These are phyloP conservation scores for Dicorynia guianensis DNA, from an alignment of 306 rosid species.

Conservation along the genomic window DNA sequence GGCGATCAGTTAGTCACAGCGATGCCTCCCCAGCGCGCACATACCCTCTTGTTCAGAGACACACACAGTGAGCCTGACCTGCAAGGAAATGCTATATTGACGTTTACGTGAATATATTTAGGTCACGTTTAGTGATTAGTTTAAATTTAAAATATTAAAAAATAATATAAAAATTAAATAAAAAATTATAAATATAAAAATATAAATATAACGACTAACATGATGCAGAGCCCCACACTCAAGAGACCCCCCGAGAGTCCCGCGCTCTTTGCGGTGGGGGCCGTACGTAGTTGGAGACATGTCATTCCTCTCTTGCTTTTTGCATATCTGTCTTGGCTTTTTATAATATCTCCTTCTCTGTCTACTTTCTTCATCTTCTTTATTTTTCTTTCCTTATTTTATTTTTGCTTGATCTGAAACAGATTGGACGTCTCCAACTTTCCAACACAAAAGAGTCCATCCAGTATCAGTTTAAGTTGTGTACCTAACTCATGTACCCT, in stretches of 20 bases:
- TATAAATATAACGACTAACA: no score
- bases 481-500: constrained; percentile 17
- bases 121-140: no score
- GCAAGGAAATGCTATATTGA: no score
- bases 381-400: background rate
- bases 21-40: no score
- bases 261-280: constrained; percentile 57
- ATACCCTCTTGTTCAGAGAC: background rate
- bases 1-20: background rate
- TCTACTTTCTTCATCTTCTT: background rate
- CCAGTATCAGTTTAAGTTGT: constrained; percentile 4
- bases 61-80: background rate
- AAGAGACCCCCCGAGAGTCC: constrained; percentile 61
- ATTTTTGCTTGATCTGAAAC: background rate
- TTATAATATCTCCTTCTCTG: no score
- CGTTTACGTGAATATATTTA: no score
- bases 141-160: no score
- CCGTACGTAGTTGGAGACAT: background rate
- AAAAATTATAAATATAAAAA: no score
- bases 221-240: no score
- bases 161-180: no score
- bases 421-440: constrained; percentile 63
- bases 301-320: no score
- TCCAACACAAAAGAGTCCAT: constrained; percentile 13
- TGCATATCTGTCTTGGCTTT: background rate